Base-by-base conservation (phyloP, 78 protist species). In the Andalucia godoyi region DNA sequence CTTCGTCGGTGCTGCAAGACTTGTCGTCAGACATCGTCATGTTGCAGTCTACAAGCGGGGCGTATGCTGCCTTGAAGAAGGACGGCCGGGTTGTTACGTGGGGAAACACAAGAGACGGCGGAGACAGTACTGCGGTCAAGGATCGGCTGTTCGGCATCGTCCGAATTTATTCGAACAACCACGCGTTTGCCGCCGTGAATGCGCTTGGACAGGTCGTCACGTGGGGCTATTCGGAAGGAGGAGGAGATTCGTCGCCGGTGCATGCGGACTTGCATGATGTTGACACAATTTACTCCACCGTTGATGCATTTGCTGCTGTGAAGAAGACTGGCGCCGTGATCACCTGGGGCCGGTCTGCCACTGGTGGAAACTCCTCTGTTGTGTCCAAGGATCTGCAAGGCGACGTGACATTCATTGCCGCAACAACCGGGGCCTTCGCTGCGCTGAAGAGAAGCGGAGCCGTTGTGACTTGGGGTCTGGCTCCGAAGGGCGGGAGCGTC, bases 131-230 rank as follows among this genome's bases (percentile, higher is more conserved):
- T 15, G 8, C 15, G 13, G 64, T 58, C 15, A 41, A 33, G 33
- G 39, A 6, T 12, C 8, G 10, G 10, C 64, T 58, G 29, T 10
- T 18, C 15, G 64, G 64, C 17, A 15, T 58, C 41, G 64, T 17
- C 25, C 10, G 39, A 23, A 17, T 58, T 23, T 58, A 36, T 41
- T 8, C 39, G 39, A 17, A 33, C 45, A 30, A 41, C 25, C 18
- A 17, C 38, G 64, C 64, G 45, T 58, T 58, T 12, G 64, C 64
- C 34, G 64, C 64, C 13, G 10, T 58, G 39, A 41, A 33, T 7
- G 41, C 10, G 29, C 13, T 13, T 23, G 64, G 64, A 15, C 41
- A 41, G 10, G 45, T 12, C 25, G 10, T 58, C 25, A 17, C 64
- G 41, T 58, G 64, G 64, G 64, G 64, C 33, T 12, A 58, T 17